These are phyloP conservation scores for Strobilomyces dryophilus DNA, from an alignment of 768 basidiomycete genomes.

Conservation along the genomic window DNA sequence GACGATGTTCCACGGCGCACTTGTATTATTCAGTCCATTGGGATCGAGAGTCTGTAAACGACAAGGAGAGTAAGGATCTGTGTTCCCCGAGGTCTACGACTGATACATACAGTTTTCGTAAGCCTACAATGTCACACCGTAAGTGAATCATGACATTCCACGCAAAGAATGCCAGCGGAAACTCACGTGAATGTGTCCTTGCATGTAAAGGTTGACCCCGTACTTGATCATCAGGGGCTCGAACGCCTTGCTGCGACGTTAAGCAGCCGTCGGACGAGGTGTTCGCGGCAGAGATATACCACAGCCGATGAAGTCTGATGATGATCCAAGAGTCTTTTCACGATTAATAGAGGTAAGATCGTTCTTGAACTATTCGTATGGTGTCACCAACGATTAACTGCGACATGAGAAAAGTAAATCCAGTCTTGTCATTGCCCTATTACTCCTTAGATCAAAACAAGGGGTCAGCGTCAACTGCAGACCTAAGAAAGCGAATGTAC, in stretches of 20 bases:
- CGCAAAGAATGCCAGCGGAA: not conserved
- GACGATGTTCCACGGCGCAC: constrained; percentile 26
- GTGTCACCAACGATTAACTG: too few relatives aligned
- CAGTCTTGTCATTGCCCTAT: too few relatives aligned
- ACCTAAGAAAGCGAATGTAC: too few relatives aligned
- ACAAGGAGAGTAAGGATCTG: too few relatives aligned
- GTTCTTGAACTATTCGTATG: constrained; percentile 20
- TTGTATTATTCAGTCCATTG: constrained; percentile 22
- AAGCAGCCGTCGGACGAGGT: constrained; percentile 7
- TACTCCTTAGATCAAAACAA: too few relatives aligned
- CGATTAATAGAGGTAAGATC: constrained; percentile 23
- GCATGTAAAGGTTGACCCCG: constrained; percentile 18
- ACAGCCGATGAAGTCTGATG: constrained; percentile 26
- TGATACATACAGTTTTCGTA: constrained; percentile 24
- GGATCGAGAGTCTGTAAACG: constrained; percentile 16
- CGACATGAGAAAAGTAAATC: too few relatives aligned
- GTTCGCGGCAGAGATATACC: constrained; percentile 17
- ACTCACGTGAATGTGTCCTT: constrained; percentile 25
- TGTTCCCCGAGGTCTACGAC: too few relatives aligned
- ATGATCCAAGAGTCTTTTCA: constrained; percentile 24
- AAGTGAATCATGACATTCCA: not conserved
- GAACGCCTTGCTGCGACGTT: constrained; percentile 23
- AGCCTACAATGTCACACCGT: not conserved
- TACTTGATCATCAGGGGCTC: constrained; percentile 24
- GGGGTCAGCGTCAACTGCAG: too few relatives aligned